These are phyloP conservation scores for Hypoxylon sp. DNA, from an alignment of 2,329 filamentous ascomycete genomes.

Conservation along the genomic window DNA sequence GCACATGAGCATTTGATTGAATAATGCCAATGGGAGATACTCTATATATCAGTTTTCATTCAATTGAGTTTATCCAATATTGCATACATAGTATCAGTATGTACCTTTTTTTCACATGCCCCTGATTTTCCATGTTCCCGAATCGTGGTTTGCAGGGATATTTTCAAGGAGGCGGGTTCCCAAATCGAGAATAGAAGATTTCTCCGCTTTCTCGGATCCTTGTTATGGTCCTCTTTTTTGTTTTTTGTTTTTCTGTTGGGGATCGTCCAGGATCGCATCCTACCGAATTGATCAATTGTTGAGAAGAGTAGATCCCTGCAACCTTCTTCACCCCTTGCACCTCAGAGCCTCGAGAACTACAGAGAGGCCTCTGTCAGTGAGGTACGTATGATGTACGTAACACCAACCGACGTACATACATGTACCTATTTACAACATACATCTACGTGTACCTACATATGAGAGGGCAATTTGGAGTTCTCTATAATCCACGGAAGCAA, in stretches of 20 bases:
- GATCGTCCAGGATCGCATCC: conserved; percentile 41
- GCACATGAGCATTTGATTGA: too few relatives aligned
- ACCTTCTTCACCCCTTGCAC: conserved; percentile 16
- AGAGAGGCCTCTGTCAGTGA: too few relatives aligned
- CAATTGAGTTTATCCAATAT: neutral
- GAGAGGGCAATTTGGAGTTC: neutral
- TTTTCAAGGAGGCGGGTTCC: conserved; percentile 25
- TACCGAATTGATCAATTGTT: conserved; percentile 46
- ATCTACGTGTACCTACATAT: too few relatives aligned
- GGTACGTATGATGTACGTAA: too few relatives aligned
- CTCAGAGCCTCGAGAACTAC: conserved; percentile 17
- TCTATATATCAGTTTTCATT: too few relatives aligned
- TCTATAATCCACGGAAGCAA: neutral
- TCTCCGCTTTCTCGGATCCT: conserved; percentile 32
- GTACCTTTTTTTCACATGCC: conserved; percentile 26
- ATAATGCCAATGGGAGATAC: too few relatives aligned
- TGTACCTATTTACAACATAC: too few relatives aligned
- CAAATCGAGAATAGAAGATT: conserved; percentile 26
- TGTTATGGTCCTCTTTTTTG: neutral
- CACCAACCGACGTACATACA: too few relatives aligned
- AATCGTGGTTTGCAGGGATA: conserved; percentile 33
- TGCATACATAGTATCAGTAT: conserved; percentile 6
- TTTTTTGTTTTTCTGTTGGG: conserved; percentile 44
- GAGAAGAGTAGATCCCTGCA: conserved; percentile 42
- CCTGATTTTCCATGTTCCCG: conserved; percentile 35